phyloP scores from a whole-genome alignment of 805 yeast genomes.

The Cyberlindnera lachancei region DNA sequence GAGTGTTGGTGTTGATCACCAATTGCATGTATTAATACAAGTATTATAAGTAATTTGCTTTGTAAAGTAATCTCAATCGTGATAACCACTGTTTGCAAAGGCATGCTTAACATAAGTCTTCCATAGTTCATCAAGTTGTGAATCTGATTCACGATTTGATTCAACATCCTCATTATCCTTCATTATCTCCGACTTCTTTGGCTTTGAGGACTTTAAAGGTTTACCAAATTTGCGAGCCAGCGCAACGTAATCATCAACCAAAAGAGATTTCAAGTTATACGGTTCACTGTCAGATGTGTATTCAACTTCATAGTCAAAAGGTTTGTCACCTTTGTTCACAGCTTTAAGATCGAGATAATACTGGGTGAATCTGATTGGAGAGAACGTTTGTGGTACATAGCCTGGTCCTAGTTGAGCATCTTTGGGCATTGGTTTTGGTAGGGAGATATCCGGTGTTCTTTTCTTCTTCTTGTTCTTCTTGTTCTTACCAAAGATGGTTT shows the following conservation, averaged over 20 bases:
- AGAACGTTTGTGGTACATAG: constrained; percentile 57
- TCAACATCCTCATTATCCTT: constrained; percentile 1
- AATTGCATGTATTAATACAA: not conserved
- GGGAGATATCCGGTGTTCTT: constrained; percentile 43
- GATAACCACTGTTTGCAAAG: constrained; percentile 35
- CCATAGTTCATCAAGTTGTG: constrained; percentile 44
- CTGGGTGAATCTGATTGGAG: constrained; percentile 69
- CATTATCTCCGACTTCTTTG: not conserved
- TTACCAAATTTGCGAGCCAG: constrained; percentile 47
- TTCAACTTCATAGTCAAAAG: constrained; percentile 55
- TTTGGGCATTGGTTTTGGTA: constrained; percentile 55
- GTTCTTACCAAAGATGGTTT: constrained; percentile 8
- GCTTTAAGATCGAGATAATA: constrained; percentile 58
- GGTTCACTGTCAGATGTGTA: constrained; percentile 58
- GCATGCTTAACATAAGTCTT: constrained; percentile 45
- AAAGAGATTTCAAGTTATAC: constrained; percentile 44
- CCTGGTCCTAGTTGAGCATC: constrained; percentile 64
- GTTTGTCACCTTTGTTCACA: constrained; percentile 35
- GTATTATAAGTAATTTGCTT: not conserved
- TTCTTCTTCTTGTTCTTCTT: constrained; percentile 20
- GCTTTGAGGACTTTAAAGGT: constrained; percentile 23
- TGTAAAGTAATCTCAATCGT: constrained; percentile 2
- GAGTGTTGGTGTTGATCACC: no score
- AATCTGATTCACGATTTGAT: not conserved
- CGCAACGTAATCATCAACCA: constrained; percentile 57